Evolutionary conservation across 108 stramenopile genomes (phyloP).

Genomic region (Skeletonema potamos): DNA sequence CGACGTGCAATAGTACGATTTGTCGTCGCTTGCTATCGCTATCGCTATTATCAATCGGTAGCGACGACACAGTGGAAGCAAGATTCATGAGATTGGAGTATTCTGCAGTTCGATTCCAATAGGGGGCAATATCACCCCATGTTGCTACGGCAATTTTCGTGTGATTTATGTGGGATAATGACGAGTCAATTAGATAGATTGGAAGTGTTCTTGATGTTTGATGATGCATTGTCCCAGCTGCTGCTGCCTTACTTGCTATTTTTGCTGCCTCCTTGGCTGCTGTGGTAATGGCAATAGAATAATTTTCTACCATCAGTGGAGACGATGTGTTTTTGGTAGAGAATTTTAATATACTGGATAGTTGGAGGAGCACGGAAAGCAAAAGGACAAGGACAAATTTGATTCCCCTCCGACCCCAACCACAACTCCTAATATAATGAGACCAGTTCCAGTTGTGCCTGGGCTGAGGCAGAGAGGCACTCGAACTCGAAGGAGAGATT

Average conservation of each 20-base stretch:
- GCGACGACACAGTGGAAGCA: background rate
- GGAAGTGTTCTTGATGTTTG: background rate
- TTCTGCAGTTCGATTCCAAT: conserved; percentile 30
- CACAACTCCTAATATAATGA: no score
- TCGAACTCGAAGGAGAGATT: no score
- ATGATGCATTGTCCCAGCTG: background rate
- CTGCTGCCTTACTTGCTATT: no score
- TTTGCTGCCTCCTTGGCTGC: no score
- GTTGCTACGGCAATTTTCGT: background rate
- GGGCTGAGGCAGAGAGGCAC: no score
- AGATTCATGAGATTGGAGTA: conserved; percentile 7
- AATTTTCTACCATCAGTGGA: background rate
- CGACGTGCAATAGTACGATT: conserved; percentile 32
- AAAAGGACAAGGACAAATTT: no score
- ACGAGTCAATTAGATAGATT: conserved; percentile 18
- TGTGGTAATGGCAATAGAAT: background rate
- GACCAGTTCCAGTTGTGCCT: no score
- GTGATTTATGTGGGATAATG: background rate
- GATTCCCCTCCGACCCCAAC: no score
- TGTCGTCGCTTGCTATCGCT: background rate
- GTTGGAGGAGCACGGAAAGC: no score
- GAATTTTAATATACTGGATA: no score
- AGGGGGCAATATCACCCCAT: conserved; percentile 5
- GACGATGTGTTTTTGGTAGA: no score
- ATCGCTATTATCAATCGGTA: no score